phyloP scores from a whole-genome alignment of 164 flowering plant species.

The Macadamia tetraphylla region DNA sequence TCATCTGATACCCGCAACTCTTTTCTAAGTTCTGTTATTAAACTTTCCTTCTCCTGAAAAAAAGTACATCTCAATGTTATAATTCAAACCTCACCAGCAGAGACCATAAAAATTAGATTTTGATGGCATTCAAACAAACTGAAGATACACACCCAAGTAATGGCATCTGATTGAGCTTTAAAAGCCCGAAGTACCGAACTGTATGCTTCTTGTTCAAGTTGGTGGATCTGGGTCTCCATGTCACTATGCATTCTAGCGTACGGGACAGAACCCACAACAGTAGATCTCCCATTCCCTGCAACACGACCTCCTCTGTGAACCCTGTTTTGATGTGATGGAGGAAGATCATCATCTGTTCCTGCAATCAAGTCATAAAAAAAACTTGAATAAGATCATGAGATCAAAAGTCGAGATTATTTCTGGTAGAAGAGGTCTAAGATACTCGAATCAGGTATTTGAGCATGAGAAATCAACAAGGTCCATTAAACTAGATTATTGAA shows the following conservation, averaged over 20 bases:
- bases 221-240: conserved; percentile 74
- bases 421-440: not conserved
- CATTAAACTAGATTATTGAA: not conserved
- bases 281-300: conserved; percentile 69
- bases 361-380: conserved; percentile 11
- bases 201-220: conserved; percentile 78
- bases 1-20: conserved; percentile 89
- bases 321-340: conserved; percentile 76
- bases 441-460: not conserved
- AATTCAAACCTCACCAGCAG: conserved; percentile 10
- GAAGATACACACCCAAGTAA: conserved; percentile 71
- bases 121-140: not conserved
- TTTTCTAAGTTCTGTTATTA: conserved; percentile 87
- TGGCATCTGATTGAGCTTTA: conserved; percentile 96
- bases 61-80: conserved; percentile 8
- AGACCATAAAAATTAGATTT: conserved; percentile 1
- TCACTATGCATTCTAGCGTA: conserved; percentile 57
- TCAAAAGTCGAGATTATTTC: not conserved
- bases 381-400: conserved; percentile 6
- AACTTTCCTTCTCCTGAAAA: conserved; percentile 78
- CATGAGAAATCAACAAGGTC: not conserved
- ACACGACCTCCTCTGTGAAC: conserved; percentile 55
- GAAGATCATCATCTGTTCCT: conserved; percentile 83
- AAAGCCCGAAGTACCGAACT: conserved; percentile 49
- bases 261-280: conserved; percentile 36